Conservation (phyloP, 441 rosid genomes). For the Eutrema salsugineum region DNA sequence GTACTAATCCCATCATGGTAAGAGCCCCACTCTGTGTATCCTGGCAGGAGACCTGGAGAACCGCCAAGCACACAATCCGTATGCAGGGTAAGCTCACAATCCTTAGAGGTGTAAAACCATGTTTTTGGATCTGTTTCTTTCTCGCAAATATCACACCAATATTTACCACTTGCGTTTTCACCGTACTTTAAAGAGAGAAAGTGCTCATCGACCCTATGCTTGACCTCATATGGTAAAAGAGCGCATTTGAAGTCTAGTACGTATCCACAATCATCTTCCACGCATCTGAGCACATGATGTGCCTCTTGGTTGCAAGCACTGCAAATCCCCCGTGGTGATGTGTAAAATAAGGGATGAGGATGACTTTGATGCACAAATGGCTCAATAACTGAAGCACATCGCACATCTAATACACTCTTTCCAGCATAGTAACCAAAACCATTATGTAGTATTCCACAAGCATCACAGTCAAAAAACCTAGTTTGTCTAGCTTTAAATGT, state of each 20-base stretch:
- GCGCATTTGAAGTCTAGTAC: neutral
- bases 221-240: neutral
- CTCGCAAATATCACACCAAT: neutral
- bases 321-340: neutral
- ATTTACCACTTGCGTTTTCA: neutral
- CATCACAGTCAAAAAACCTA: neutral
- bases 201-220: neutral
- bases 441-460: neutral
- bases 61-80: neutral
- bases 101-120: neutral
- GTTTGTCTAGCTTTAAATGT: too few species aligned
- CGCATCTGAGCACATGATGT: neutral
- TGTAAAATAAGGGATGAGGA: neutral
- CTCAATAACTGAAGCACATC: neutral
- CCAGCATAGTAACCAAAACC: neutral
- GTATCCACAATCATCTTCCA: conserved; percentile 29
- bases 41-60: neutral
- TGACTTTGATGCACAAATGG: neutral
- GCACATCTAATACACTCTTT: neutral
- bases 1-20: neutral
- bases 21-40: neutral
- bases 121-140: neutral
- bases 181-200: neutral
- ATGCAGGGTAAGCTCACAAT: neutral
- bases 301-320: neutral